Percentiles rank a stretch among this genome's conserved stretches.
Conservation (phyloP, 106 monocot genomes). For the Dioscorea alata region DNA sequence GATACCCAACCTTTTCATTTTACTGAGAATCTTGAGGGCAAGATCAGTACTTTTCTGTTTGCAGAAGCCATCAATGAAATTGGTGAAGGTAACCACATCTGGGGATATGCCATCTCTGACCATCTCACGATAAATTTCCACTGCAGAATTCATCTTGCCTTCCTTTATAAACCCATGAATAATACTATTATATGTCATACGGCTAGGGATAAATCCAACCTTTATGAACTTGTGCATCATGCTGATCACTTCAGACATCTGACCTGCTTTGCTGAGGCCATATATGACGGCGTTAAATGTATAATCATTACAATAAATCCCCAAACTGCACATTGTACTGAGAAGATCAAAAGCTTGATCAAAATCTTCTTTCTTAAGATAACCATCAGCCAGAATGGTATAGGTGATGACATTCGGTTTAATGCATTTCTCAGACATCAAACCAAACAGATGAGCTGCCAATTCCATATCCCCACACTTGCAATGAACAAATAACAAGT, state of each 20-base stretch:
- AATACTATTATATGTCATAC: slow-evolving; percentile 60
- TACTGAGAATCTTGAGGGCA: slow-evolving; percentile 49
- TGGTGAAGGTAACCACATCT: slow-evolving; percentile 56
- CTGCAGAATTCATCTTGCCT: slow-evolving; percentile 41
- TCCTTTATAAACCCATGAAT: slow-evolving; percentile 51
- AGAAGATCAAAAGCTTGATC: slow-evolving; percentile 35
- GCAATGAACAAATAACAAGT: slow-evolving; percentile 46
- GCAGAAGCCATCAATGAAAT: slow-evolving; percentile 57
- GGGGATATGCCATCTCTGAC: slow-evolving; percentile 25
- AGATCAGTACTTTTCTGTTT: slow-evolving; percentile 45
- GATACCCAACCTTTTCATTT: slow-evolving; percentile 35
- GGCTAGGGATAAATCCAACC: slow-evolving; percentile 47
- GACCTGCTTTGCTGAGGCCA: slow-evolving; percentile 46
- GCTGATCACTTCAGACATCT: slow-evolving; percentile 32
- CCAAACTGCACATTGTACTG: slow-evolving; percentile 28
- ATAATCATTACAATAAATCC: slow-evolving; percentile 43
- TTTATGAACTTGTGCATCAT: slow-evolving; percentile 38
- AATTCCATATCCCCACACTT: slow-evolving; percentile 28
- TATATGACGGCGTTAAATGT: slow-evolving; percentile 47
- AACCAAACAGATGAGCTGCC: slow-evolving; percentile 34
- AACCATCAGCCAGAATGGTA: slow-evolving; percentile 48
- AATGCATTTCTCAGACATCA: slow-evolving; percentile 39
- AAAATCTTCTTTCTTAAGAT: slow-evolving; percentile 35
- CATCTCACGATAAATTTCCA: slow-evolving; percentile 43
- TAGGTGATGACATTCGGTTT: slow-evolving; percentile 41